These are phyloP conservation scores for Quercus dentata DNA, from an alignment of 306 rosid genomes.

Conservation along the genomic window DNA sequence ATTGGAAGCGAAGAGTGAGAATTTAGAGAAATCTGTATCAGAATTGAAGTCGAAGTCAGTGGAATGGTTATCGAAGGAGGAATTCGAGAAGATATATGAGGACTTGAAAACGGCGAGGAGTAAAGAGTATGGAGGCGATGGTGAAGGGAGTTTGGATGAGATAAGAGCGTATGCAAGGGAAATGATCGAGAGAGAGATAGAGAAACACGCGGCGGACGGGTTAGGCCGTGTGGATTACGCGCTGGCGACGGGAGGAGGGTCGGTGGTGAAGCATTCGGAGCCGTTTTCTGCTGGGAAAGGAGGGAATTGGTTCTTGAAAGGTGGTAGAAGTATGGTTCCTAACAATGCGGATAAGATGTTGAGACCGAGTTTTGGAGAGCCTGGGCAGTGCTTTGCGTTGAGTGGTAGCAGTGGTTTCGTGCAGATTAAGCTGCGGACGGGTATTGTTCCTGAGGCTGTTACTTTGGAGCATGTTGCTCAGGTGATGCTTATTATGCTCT, in stretches of 20 bases:
- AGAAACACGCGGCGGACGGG: slow-evolving; percentile 91
- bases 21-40: slow-evolving; percentile 52
- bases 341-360: slow-evolving; percentile 68
- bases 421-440: slow-evolving; percentile 71
- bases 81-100: slow-evolving; percentile 60
- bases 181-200: slow-evolving; percentile 68
- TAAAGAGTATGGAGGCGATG: slow-evolving; percentile 17
- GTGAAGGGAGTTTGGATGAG: slow-evolving; percentile 60
- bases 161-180: slow-evolving; percentile 68
- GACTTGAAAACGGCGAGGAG: slow-evolving; percentile 46
- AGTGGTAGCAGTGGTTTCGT: slow-evolving; percentile 78
- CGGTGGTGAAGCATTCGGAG: slow-evolving; percentile 72
- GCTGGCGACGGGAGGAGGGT: slow-evolving; percentile 58
- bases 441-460: slow-evolving; percentile 80
- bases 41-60: slow-evolving; percentile 55
- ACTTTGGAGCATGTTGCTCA: slow-evolving; percentile 94
- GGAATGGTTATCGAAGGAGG: slow-evolving; percentile 69
- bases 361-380: slow-evolving; percentile 94
- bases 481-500: slow-evolving; percentile 40
- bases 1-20: slow-evolving; percentile 51
- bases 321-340: slow-evolving; percentile 40
- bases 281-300: slow-evolving; percentile 35
- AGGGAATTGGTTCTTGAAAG: slow-evolving; percentile 43
- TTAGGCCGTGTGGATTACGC: slow-evolving; percentile 88
- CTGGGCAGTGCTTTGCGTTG: slow-evolving; percentile 90